phyloP scores from a whole-genome alignment of 176 grass and related monocot species.

The Areca catechu region DNA sequence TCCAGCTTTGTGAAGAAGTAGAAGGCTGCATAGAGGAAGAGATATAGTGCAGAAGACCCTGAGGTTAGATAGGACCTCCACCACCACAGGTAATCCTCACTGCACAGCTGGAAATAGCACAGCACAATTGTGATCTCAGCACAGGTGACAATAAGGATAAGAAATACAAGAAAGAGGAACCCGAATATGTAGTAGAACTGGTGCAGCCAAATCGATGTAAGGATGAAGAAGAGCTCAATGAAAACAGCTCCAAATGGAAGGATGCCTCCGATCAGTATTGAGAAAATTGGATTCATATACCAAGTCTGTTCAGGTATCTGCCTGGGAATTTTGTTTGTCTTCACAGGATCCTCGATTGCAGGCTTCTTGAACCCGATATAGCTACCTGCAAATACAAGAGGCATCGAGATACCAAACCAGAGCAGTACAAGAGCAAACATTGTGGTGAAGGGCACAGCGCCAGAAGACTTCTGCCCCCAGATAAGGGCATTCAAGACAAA shows the following conservation, averaged over 20 bases:
- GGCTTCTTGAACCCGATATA: constrained; percentile 78
- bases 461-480: constrained; percentile 80
- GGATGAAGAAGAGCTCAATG: constrained; percentile 96
- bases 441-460: constrained; percentile 84
- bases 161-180: constrained; percentile 80
- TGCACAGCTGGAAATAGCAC: constrained; percentile 93
- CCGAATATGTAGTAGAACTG: constrained; percentile 99
- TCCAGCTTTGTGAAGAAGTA: constrained; percentile 96
- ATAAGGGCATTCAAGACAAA: constrained; percentile 74
- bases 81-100: constrained; percentile 88
- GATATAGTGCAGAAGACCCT: constrained; percentile 73
- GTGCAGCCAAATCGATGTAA: constrained; percentile 85
- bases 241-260: constrained; percentile 93
- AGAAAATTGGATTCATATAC: constrained; percentile 81
- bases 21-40: constrained; percentile 62
- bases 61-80: constrained; percentile 89
- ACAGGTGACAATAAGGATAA: constrained; percentile 69
- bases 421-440: constrained; percentile 86
- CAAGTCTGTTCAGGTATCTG: constrained; percentile 72
- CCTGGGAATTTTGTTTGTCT: constrained; percentile 81
- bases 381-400: constrained; percentile 66
- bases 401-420: constrained; percentile 84
- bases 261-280: constrained; percentile 72
- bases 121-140: constrained; percentile 80
- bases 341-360: constrained; percentile 52